These are phyloP conservation scores for Calonectria pauciramosa DNA, from an alignment of 2,329 filamentous ascomycete genomes.

Conservation along the genomic window DNA sequence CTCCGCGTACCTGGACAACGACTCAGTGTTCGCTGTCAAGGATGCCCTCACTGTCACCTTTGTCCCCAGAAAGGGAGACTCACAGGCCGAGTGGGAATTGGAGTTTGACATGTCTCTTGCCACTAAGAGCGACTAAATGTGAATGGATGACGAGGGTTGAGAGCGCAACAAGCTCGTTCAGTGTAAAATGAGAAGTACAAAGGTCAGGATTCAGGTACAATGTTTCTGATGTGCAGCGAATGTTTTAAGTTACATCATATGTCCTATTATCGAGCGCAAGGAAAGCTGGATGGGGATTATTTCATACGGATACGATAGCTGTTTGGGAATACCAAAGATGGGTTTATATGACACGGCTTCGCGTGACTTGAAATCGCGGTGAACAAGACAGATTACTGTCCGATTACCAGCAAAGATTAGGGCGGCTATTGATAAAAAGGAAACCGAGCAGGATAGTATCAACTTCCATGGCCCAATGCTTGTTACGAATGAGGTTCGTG, in stretches of 20 bases:
- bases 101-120: constrained; percentile 35
- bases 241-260: constrained; percentile 4
- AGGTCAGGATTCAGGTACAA: neutral
- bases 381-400: neutral
- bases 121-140: neutral
- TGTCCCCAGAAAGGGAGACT: constrained; percentile 37
- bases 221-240: neutral
- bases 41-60: constrained; percentile 40
- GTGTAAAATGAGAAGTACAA: constrained; percentile 4
- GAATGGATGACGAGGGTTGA: neutral
- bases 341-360: neutral
- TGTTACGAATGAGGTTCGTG: neutral
- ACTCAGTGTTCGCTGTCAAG: constrained; percentile 41
- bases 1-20: constrained; percentile 38
- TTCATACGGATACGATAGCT: neutral
- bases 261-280: neutral
- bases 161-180: neutral
- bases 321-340: neutral
- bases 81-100: constrained; percentile 36
- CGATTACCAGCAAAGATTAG: neutral
- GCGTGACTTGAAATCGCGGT: neutral
- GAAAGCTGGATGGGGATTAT: neutral
- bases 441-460: neutral
- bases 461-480: neutral
- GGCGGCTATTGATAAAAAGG: neutral